Conservation (phyloP, 2,329 filamentous ascomycete species). For the Cladorrhinum sp. region DNA sequence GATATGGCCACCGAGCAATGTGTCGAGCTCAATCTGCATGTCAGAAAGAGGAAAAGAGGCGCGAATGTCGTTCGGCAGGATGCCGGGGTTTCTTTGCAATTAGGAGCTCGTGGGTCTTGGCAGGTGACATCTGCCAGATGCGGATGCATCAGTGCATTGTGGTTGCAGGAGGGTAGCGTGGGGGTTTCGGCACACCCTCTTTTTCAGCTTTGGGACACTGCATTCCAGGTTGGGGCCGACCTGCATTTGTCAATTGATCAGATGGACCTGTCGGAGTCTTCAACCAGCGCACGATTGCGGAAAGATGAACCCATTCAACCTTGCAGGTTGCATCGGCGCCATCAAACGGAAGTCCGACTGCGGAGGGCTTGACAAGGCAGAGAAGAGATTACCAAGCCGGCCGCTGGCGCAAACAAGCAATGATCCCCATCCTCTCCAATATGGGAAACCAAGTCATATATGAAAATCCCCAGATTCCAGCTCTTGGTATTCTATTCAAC, state of each 20-base stretch:
- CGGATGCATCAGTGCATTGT: neutral
- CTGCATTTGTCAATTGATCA: neutral
- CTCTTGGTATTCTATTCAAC: neutral
- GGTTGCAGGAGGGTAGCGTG: neutral
- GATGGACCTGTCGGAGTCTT: constrained; percentile 4
- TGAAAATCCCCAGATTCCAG: constrained; percentile 4
- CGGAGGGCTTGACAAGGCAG: constrained; percentile 6
- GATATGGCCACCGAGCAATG: neutral
- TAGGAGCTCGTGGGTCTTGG: constrained; percentile 1
- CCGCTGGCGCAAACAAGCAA: constrained; percentile 18
- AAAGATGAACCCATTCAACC: constrained; percentile 1
- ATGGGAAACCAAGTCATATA: constrained; percentile 8
- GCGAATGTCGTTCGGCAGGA: neutral
- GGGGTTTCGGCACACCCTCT: neutral
- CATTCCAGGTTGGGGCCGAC: neutral
- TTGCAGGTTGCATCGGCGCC: constrained; percentile 2
- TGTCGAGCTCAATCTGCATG: neutral
- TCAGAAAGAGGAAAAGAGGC: neutral
- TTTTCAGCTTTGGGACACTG: neutral
- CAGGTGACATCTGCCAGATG: constrained; percentile 4
- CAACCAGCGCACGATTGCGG: neutral
- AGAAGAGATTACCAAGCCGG: constrained; percentile 22
- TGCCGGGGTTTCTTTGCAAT: neutral
- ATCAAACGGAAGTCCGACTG: constrained; percentile 12
- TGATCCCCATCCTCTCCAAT: constrained; percentile 16